Conservation (phyloP, 257 asterid species). For the Vinca minor region DNA sequence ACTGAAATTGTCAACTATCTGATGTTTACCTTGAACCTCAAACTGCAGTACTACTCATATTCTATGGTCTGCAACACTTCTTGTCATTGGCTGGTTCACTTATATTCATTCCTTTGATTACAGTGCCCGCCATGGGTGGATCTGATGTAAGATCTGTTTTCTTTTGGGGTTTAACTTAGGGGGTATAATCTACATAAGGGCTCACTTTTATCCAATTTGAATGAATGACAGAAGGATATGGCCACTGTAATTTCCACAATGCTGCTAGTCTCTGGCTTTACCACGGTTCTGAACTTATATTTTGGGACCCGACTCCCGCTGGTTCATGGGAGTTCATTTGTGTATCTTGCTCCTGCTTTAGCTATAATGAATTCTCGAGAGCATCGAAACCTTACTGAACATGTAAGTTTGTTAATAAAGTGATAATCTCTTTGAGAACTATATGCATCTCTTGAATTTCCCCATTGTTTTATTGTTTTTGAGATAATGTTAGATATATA, state of each 20-base stretch:
- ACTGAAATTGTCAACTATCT: neutral
- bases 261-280: conserved; percentile 80
- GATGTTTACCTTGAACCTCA: conserved; percentile 4
- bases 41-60: conserved; percentile 57
- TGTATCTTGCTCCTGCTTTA: conserved; percentile 89
- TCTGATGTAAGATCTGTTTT: conserved; percentile 62
- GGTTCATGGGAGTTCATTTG: conserved; percentile 98
- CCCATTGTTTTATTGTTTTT: neutral
- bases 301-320: conserved; percentile 91
- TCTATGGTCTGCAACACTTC: conserved; percentile 86
- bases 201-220: conserved; percentile 17
- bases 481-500: neutral
- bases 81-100: conserved; percentile 94
- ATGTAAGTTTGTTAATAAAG: conserved; percentile 43
- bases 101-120: conserved; percentile 76
- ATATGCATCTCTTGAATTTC: neutral
- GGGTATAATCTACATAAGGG: neutral
- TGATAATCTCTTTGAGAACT: neutral
- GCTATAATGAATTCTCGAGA: conserved; percentile 84
- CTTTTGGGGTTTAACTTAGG: neutral
- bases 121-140: conserved; percentile 95
- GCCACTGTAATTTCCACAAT: conserved; percentile 86
- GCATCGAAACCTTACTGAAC: conserved; percentile 73
- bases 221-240: conserved; percentile 67
- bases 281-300: conserved; percentile 65